Base-by-base conservation (phyloP, 768 basidiomycete species). In the Infundibulicybe gibba region DNA sequence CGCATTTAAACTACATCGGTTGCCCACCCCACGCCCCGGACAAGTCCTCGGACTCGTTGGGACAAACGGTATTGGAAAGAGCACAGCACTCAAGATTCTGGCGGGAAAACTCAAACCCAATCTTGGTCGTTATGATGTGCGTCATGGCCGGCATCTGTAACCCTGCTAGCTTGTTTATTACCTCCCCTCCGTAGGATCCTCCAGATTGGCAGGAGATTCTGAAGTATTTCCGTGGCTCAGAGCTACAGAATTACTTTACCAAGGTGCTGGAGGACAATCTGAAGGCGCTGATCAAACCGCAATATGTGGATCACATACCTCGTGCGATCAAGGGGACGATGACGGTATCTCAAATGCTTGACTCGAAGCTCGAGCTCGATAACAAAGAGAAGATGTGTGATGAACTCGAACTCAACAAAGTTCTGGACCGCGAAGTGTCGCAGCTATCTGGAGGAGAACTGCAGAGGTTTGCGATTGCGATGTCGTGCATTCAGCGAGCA, bases 251-350 rank as follows among this genome's bases (percentile, higher is more conserved):
- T 64, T 99, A 98, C 72, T 99, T 99, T 69, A 98, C 97, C 43
- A 98, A 98, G 68, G 93, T 98, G 5, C 77, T 99, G 15, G 97
- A 98, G 67, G 97, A 99, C 68, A 94, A 99, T 61, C 74, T 98
- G 62, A 98, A 97, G 73, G 94, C 97, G 1, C 80, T 99, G 51
- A 98, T 98, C 66, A 99, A 99, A 69, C 97, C 97, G 1, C 97
- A 99, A 80, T 99, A 99, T 63, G 97, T 99, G 54, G 97, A 99
- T 64, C 94, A 98, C 65, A 97, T 99, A 59, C 97, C 97, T 3
- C 82, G 87, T 37, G 92, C 93, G 34, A 90, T 99, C 76, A 95
- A 98, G 68, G 93, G 87, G 45, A 75, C 71, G 41, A 79, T 90
- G 76, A 87, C 86, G 2, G 94, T 99, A 20, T 72, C 76, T 5